Evolutionary conservation across 2,329 filamentous ascomycete genomes (phyloP).

Genomic region (Pseudogymnoascus sp.): DNA sequence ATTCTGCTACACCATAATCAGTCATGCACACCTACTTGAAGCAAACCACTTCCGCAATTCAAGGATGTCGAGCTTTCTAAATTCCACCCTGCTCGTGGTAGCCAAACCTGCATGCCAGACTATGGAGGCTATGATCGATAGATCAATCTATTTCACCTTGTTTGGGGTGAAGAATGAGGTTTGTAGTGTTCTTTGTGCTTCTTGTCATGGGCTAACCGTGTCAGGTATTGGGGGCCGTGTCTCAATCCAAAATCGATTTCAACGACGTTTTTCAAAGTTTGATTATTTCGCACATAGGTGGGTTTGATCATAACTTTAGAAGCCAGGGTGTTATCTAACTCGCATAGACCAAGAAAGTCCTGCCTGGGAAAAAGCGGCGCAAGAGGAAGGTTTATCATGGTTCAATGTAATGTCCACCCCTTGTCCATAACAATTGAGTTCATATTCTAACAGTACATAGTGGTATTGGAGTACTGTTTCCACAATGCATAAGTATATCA

Average conservation of each 20-base stretch:
- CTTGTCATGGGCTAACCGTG: slow-evolving; percentile 13
- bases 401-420: slow-evolving; percentile 15
- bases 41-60: slow-evolving; percentile 29
- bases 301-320: slow-evolving; percentile 9
- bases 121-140: slow-evolving; percentile 14
- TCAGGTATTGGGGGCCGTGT: slow-evolving; percentile 14
- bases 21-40: slow-evolving; percentile 30
- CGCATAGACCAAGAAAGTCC: slow-evolving; percentile 16
- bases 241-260: slow-evolving; percentile 13
- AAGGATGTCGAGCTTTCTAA: slow-evolving; percentile 26
- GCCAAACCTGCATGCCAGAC: slow-evolving; percentile 12
- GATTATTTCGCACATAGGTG: slow-evolving; percentile 16
- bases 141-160: slow-evolving; percentile 16
- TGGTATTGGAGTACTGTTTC: slow-evolving; percentile 21
- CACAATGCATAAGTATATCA: slow-evolving; percentile 2
- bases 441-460: slow-evolving; percentile 15
- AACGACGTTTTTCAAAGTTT: slow-evolving; percentile 14
- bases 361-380: slow-evolving; percentile 17
- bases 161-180: slow-evolving; percentile 18
- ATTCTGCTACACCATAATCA: slow-evolving; percentile 32
- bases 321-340: background rate
- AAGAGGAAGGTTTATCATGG: slow-evolving; percentile 15
- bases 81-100: slow-evolving; percentile 29
- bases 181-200: background rate
- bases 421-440: background rate